Base-by-base conservation (phyloP, 768 basidiomycete genomes). In the Clitopilus hobsonii region DNA sequence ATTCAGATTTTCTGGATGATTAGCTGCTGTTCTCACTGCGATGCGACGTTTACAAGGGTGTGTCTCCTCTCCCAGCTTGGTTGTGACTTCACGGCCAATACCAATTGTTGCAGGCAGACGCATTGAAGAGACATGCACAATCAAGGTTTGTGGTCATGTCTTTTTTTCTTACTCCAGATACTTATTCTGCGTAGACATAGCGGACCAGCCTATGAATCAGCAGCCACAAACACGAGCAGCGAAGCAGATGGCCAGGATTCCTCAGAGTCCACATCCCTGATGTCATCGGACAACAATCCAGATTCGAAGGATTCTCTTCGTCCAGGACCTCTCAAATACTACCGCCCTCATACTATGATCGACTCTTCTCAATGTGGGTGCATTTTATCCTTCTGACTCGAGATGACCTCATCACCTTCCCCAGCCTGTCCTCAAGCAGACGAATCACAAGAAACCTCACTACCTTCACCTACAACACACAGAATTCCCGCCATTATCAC, bases 41-140 rank as follows among this genome's bases (percentile, higher is more conserved):
- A 89, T 61, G 86, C 89, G 36, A 83, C 82, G 30, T 91, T 91
- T 63, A 90, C 89, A 45, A 76, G 89, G 69, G 89, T 89, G 67
- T 65, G 82, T 81, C 36, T 38, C 29, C 45, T 60, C 47, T 20
- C 55, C 22, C 36, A 18, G 30, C 54, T 27, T 45, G 23, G 30
- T 18, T 24, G n/a, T 28, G 27, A 10, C n/a, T 45, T 45, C 3
- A 23, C n/a, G 41, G n/a, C 18, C 56, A 55, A 48, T 53, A 47
- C 60, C 51, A 53, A 50, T 13, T 25, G 52, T 41, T 56, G 48
- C 60, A 91, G 89, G 86, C 87, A n/a, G 89, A 91, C 69, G 89
- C 89, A 18, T 74, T 89, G n/a, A 76, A 85, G 41, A 76, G 89
- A 62, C 89, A 91, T 65, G 86, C 89, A 70, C 88, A 88, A 62